Base-by-base conservation (phyloP, 2,329 filamentous ascomycete genomes). In the Pezicula carpinea region DNA sequence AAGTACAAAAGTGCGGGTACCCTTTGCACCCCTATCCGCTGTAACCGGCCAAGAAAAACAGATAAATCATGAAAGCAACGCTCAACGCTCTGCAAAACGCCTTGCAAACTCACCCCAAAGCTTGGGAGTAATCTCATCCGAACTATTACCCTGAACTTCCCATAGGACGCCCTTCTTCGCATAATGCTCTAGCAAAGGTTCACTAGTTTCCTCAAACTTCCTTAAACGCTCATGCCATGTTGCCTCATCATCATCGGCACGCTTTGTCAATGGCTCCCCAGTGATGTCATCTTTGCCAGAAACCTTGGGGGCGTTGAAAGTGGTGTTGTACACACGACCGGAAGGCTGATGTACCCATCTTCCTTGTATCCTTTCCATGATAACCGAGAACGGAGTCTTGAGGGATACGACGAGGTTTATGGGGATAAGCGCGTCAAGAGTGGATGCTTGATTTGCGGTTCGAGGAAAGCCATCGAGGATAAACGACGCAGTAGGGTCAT, bases 391-490 rank as follows among this genome's bases (percentile, higher is more conserved):
- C 0, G 93, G 93, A 0, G 92, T 97, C 62, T 85, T 79, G 57
- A 97, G 76, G 46, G 87, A 89, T 49, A 96, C 85, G 41, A 90
- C 93, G 51, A 96, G 79, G 68, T 99, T 99, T 65, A 99, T 91
- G n/a, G 92, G 90, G 26, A 97, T 80, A 29, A 96, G 76, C 39
- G 73, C 71, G 64, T 95, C 90, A 40, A 97, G 78, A 48, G 83
- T 83, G 35, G 71, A 66, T 22, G 91, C 93, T 69, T 99, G 93
- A 3, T 73, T 64, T 1, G 87, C 86, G 6, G 89, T 99, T 55
- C 93, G 86, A 2, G 93, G 93, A 68, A 97, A 99, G 14, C 93
- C 93, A 65, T 99, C 93, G 44, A 99, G 85, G 54, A 99, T 87
- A 66, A 96, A 97, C 1, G 90, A 96, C 7, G 90, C 89, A 1